Evolutionary conservation across 179 eudicot genomes (phyloP), one percentile per base, ranked within the genome.

Genomic region (Spergularia azorica): DNA sequence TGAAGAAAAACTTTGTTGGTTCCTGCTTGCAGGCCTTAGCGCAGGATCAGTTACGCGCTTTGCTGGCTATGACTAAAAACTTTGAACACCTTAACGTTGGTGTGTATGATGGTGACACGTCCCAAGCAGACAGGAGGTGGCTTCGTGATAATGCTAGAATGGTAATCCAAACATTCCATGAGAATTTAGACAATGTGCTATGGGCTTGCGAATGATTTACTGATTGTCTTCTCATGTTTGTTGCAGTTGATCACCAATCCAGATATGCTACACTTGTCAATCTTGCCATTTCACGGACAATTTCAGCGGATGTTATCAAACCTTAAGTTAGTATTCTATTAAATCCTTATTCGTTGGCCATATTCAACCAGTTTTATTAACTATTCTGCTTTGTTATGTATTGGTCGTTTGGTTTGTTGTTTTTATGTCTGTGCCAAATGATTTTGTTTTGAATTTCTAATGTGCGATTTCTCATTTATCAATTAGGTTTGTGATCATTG

Each of bases 161-260:
- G 97, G 99, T 95, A 90, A 21, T 71, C 75, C 48, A 62, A 38
- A 55, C 64, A 71, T 11, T 73, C 78, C 50, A 69, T 68, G 67
- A 69, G 77, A 38, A 52, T 66, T 12, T 59, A 66, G 32, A 51
- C 26, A 46, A 26, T 10, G 18, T 70, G 51, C 56, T 67, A 15
- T 59, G 46, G 68, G 48, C 76, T 20, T 77, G 52, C 32, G 63
- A 26, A 55, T 67, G 21, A 62, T 39, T 59, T 72, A 39, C 67
- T 83, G 77, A 80, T 82, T 36, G 32, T 81, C 32, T 80, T 78
- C 38, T 86, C n/a, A 39, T 54, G 70, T 77, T 80, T 65, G 76
- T 50, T 90, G 88, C 93, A 96, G 99, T 81, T 96, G 85, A 96
- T 96, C 82, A 94, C 99, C 41, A 96, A 96, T 87, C 99, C 99